Evolutionary conservation across 805 yeast species (phyloP).

Genomic region (Yamadazyma philogaea): DNA sequence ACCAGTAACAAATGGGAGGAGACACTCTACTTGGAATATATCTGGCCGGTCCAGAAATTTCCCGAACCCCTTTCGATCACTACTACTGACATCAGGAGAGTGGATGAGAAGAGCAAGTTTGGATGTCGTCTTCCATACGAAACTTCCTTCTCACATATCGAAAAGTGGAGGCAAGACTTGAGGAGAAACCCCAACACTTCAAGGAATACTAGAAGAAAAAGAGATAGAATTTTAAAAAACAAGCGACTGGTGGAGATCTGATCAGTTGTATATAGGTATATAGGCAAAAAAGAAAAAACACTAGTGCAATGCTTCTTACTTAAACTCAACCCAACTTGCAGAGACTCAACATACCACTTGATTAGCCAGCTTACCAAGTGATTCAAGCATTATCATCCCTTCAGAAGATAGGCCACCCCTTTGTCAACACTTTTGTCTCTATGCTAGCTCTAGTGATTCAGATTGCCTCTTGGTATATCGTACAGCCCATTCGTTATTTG

Average conservation of each 20-base stretch:
- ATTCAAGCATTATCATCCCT: no score
- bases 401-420: no score
- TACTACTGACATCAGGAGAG: background rate
- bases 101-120: background rate
- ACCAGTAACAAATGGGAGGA: background rate
- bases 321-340: no score
- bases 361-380: no score
- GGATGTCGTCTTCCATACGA: background rate
- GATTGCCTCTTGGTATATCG: no score
- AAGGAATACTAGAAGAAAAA: background rate
- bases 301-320: no score
- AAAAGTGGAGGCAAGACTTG: slow-evolving; percentile 3
- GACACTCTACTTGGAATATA: no score
- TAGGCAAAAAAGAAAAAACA: background rate
- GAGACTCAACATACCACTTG: no score
- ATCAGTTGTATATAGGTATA: background rate
- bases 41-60: background rate
- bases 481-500: no score
- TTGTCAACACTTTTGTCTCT: no score
- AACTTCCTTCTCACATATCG: background rate
- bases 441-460: no score
- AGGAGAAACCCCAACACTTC: slow-evolving; percentile 2
- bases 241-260: no score
- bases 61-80: background rate
- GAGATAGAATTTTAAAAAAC: background rate